A percentile compares a stretch with the other conserved stretches of the same genome.
phyloP scores from a whole-genome alignment of 2,329 filamentous ascomycete genomes.

The Botrytis tulipae region DNA sequence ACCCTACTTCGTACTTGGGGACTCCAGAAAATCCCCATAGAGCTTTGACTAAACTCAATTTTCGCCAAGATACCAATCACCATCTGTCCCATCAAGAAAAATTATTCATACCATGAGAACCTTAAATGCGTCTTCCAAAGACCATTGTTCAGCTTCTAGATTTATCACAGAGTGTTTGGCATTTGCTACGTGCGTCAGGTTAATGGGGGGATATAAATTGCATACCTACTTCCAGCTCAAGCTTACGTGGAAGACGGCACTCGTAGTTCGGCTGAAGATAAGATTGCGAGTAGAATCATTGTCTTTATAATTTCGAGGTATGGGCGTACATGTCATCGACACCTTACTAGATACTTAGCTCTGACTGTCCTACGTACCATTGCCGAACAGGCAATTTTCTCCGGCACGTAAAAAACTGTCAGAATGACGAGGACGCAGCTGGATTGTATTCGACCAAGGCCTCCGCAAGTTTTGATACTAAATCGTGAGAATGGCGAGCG shows the following conservation, averaged over 20 bases:
- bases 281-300: background rate
- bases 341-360: background rate
- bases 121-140: background rate
- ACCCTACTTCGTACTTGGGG: background rate
- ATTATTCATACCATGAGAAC: background rate
- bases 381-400: background rate
- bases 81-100: background rate
- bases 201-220: background rate
- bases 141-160: background rate
- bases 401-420: background rate
- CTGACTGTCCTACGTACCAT: background rate
- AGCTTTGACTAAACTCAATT: conserved; percentile 6
- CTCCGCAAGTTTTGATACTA: background rate
- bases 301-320: background rate
- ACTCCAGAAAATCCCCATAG: conserved; percentile 7
- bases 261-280: background rate
- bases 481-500: background rate
- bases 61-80: conserved; percentile 1
- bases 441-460: background rate
- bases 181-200: background rate
- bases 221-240: background rate
- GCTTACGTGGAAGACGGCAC: background rate
- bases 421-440: background rate
- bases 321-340: background rate
- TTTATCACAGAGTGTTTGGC: background rate